Base-by-base conservation (phyloP, 768 basidiomycete species). In the Pholiota conissans region DNA sequence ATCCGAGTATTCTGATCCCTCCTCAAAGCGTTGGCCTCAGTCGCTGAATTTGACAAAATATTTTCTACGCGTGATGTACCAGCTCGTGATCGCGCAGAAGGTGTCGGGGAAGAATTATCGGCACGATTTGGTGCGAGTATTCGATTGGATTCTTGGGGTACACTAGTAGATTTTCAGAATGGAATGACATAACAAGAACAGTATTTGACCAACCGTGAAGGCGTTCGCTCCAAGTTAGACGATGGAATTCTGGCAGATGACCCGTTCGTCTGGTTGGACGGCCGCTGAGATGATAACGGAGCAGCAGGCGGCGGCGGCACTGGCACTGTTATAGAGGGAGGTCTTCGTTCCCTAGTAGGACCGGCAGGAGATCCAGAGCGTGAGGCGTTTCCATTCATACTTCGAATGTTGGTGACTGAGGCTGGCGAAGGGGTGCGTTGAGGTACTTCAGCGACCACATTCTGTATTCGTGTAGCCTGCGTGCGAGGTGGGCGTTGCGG, bases 1-100 rank as follows among this genome's bases (percentile, higher is more conserved):
- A 95, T 81, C 24, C 90, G 83, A 24, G 86, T 83, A 61, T 86
- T 89, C 42, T 78, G 85, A 55, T 85, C 89, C 61, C 81, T 78
- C 16, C 87, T 83, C 18, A 69, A 57, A 51, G 72, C 71, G 20
- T 71, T 62, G 24, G 69, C 74, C 27, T 78, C 74, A 32, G 69
- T 49, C 22, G 68, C 37, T n/a, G 22, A 20, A 32, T 69, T 62
- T 32, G 73, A 62, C 18, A 71, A 55, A 46, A 56, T 29, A 42
- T 59, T 73, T 49, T 67, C 63, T 18, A 61, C 55, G 13, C 70
- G 73, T 24, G 67, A 61, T 5, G 68, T 60, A 9, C 66, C 64
- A 53, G 71, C 72, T 24, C 70, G 69, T 40, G 74, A 57, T 30
- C 65, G 56, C 3, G 52, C 27, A 39, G 69, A 67, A 29, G 73